Percentiles rank a stretch among this genome's conserved stretches.
Evolutionary conservation across 805 yeast species (phyloP).

Genomic region (Isabelozyma gotoi): DNA sequence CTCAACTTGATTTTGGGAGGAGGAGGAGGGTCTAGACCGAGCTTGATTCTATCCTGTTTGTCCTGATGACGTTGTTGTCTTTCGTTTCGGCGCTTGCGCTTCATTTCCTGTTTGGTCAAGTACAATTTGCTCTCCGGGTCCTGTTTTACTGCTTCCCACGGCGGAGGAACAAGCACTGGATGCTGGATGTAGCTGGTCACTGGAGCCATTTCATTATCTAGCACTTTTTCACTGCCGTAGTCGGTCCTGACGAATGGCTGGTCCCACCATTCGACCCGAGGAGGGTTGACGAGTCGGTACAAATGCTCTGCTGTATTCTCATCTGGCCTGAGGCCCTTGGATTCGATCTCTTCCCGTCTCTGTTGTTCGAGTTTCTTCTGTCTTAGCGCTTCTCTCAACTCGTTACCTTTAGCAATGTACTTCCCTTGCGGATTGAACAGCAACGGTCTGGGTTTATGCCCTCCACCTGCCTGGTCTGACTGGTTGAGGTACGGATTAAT

Average conservation of each 20-base stretch:
- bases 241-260: conserved; percentile 46
- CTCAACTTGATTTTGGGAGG: conserved; percentile 83
- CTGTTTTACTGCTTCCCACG: conserved; percentile 48
- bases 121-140: conserved; percentile 43
- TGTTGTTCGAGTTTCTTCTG: conserved; percentile 24
- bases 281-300: conserved; percentile 52
- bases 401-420: conserved; percentile 53
- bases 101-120: conserved; percentile 75
- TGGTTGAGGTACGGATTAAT: conserved; percentile 41
- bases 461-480: conserved; percentile 6
- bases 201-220: conserved; percentile 43
- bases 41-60: conserved; percentile 69
- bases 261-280: conserved; percentile 91
- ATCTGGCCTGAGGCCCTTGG: conserved; percentile 52
- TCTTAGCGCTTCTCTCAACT: conserved; percentile 41
- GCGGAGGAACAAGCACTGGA: conserved; percentile 65
- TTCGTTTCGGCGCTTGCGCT: conserved; percentile 68
- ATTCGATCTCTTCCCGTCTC: conserved; percentile 25
- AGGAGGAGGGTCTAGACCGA: conserved; percentile 86
- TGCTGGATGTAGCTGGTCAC: conserved; percentile 78
- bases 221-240: conserved; percentile 34
- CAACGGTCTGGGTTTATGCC: conserved; percentile 36
- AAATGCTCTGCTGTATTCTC: conserved; percentile 53
- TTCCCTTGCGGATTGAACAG: conserved; percentile 64
- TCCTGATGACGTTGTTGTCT: conserved; percentile 65